Base-by-base conservation (phyloP, 257 asterid species). In the Plantago major region DNA sequence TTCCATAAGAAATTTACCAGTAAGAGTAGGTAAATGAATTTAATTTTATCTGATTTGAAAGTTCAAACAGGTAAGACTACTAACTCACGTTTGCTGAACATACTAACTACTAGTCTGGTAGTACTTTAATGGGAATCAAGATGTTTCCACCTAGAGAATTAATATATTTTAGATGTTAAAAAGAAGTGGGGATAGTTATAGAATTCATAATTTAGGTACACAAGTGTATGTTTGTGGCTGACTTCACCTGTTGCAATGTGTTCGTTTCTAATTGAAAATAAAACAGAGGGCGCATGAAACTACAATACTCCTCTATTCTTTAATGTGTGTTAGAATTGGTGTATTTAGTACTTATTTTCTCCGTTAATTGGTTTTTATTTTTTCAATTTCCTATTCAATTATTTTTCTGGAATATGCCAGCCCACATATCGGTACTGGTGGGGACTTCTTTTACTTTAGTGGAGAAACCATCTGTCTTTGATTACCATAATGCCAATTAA, bases 221-320 rank as follows among this genome's bases (percentile, higher is more conserved):
- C 66, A 78, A 70, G 74, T 67, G 70, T 74, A 68, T 45, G 11
- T 40, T 19, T 33, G 5, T 38, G 54, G 17, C 66, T 51, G 49
- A 63, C 55, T 53, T 58, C 7, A 16, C 30, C 6, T 14, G 9
- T 13, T 12, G 26, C 49, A 40, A 43, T 42, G 13, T 18, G 17
- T 16, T 58, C 16, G 38, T 10, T 22, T 22, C 7, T 42, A 14
- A 13, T 58, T 16, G 49, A 10, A 38, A 15, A 57, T 3, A 14
- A 12, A 37, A n/a, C 62, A 57, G 1, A 37, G 7, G 13, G 33
- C 45, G 18, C 40, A 33, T 54, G 64, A 62, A 55, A 42, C 26
- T 43, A 42, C 7, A 22, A 22, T 22, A 22, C 1, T 22, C 26
- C 51, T 14, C 69, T 42, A 67, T 19, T 15, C 40, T 15, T 48